Evolutionary conservation across 805 yeast genomes (phyloP).

Genomic region (Schwanniomyces sp.): DNA sequence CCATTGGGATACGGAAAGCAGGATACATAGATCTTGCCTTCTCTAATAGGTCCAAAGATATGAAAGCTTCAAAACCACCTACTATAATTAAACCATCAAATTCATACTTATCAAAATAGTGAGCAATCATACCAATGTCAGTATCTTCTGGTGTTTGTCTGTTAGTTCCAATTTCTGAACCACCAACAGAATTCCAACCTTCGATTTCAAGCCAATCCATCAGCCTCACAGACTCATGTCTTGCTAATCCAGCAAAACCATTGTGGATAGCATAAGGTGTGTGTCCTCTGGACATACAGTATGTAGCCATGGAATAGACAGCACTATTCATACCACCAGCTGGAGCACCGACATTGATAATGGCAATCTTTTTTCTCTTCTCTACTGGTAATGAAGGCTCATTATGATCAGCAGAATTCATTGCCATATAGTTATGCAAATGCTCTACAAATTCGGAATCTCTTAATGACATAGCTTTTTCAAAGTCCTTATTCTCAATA

Average conservation of each 20-base stretch:
- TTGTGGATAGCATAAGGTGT: conserved; percentile 86
- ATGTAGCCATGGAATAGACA: conserved; percentile 83
- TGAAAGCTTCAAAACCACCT: conserved; percentile 98
- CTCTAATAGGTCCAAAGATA: conserved; percentile 77
- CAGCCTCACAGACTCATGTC: conserved; percentile 80
- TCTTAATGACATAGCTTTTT: conserved; percentile 81
- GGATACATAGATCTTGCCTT: conserved; percentile 79
- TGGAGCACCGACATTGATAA: conserved; percentile 94
- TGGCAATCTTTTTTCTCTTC: conserved; percentile 72
- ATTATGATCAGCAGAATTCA: conserved; percentile 68
- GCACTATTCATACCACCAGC: conserved; percentile 96
- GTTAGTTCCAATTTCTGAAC: conserved; percentile 96
- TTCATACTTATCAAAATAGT: conserved; percentile 82
- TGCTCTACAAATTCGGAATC: conserved; percentile 87
- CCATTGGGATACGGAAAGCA: conserved; percentile 91
- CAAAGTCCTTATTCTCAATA: conserved; percentile 75
- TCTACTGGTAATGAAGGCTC: conserved; percentile 58
- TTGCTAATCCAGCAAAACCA: conserved; percentile 88
- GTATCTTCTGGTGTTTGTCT: conserved; percentile 73
- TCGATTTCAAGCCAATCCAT: conserved; percentile 84
- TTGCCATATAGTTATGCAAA: conserved; percentile 66
- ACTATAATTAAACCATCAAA: conserved; percentile 88
- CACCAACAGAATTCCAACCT: conserved; percentile 87
- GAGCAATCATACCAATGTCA: conserved; percentile 90
- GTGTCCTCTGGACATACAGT: conserved; percentile 89